These are phyloP conservation scores for Calonectria fujianensis DNA, from an alignment of 2,329 filamentous ascomycete species.

Conservation along the genomic window DNA sequence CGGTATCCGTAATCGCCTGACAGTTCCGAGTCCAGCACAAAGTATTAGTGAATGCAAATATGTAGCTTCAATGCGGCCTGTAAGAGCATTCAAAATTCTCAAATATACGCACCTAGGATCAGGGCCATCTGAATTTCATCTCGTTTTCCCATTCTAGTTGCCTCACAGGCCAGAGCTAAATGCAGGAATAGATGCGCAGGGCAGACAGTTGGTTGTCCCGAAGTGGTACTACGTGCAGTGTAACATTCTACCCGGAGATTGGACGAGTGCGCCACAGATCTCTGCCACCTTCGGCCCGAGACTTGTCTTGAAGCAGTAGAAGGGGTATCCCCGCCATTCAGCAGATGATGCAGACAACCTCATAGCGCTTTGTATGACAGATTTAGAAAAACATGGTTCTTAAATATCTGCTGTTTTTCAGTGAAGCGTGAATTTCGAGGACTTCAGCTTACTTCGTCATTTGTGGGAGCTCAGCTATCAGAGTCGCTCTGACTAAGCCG, in stretches of 20 bases:
- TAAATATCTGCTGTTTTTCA: background rate
- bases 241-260: background rate
- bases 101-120: no score
- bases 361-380: no score
- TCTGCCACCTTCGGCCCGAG: background rate
- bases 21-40: background rate
- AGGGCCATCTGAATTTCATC: no score
- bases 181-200: background rate
- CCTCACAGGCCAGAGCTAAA: background rate
- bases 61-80: background rate
- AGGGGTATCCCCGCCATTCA: background rate
- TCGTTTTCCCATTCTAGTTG: no score
- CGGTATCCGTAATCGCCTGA: background rate
- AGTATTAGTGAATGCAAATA: background rate
- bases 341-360: background rate
- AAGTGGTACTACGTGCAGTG: background rate
- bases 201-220: background rate
- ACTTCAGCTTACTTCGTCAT: background rate
- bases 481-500: background rate
- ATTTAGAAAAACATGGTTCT: no score
- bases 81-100: background rate
- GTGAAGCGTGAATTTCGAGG: background rate
- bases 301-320: background rate
- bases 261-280: background rate
- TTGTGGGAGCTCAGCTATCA: background rate